Percentiles rank a stretch among this genome's conserved stretches.
Evolutionary conservation across 768 basidiomycete genomes (phyloP).

Genomic region (Tylopilus vinaceipallidus): DNA sequence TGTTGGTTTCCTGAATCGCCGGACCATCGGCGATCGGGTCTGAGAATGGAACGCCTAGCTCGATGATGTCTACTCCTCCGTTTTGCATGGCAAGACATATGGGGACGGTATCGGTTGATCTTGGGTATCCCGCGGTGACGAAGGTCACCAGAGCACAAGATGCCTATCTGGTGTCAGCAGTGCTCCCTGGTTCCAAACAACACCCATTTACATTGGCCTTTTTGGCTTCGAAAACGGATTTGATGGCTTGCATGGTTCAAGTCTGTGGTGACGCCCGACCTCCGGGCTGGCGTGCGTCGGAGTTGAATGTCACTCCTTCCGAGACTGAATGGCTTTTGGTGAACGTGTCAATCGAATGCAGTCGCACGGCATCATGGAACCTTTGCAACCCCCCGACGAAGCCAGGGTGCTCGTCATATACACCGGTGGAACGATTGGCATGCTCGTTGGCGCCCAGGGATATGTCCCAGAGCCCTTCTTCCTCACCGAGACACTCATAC

Average conservation of each 20-base stretch:
- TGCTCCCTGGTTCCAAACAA: not conserved
- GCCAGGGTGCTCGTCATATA: slow-evolving; percentile 85
- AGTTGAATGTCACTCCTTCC: slow-evolving; percentile 4
- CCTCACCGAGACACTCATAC: slow-evolving; percentile 77
- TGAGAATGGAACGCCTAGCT: slow-evolving; percentile 77
- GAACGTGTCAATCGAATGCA: not conserved
- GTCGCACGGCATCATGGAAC: slow-evolving; percentile 41
- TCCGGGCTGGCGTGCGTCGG: not conserved
- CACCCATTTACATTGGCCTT: slow-evolving; percentile 14
- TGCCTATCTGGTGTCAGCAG: slow-evolving; percentile 24
- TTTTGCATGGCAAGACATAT: slow-evolving; percentile 89
- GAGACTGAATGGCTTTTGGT: no score
- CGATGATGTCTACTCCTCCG: slow-evolving; percentile 93
- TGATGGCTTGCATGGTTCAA: slow-evolving; percentile 29
- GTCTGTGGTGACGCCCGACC: not conserved
- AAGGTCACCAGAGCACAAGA: slow-evolving; percentile 76
- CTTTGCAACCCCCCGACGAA: slow-evolving; percentile 55
- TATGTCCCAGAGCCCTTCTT: slow-evolving; percentile 88
- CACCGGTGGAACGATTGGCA: slow-evolving; percentile 89
- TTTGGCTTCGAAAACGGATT: slow-evolving; percentile 27
- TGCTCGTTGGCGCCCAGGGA: slow-evolving; percentile 74
- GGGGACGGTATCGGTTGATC: slow-evolving; percentile 73
- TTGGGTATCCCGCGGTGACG: slow-evolving; percentile 93
- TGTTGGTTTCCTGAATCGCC: slow-evolving; percentile 89
- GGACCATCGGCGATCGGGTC: slow-evolving; percentile 97